Conservation (phyloP, 164 flowering plant genomes). For the Tinospora cordifolia region DNA sequence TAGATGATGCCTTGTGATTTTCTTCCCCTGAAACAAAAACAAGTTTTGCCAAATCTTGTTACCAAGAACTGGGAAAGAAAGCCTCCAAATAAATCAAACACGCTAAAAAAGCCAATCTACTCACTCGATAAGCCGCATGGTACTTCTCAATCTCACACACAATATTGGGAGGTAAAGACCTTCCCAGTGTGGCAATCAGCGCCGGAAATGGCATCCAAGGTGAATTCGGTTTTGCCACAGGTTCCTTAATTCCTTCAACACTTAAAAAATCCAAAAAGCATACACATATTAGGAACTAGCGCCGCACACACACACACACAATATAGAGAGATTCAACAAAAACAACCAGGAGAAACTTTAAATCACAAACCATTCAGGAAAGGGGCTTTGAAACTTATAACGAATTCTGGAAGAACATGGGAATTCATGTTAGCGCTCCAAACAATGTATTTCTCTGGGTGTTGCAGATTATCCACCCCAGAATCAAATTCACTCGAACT, state of each 20-base stretch:
- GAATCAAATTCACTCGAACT: conserved; percentile 64
- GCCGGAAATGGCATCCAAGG: conserved; percentile 36
- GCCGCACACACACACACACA: background rate
- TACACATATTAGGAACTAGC: background rate
- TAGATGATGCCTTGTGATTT: conserved; percentile 43
- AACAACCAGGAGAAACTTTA: too few species aligned
- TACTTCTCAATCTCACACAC: conserved; percentile 20
- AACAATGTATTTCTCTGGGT: conserved; percentile 50
- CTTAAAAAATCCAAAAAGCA: background rate
- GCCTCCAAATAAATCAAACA: background rate
- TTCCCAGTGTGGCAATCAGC: conserved; percentile 22
- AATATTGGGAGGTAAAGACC: conserved; percentile 17
- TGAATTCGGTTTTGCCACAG: conserved; percentile 23
- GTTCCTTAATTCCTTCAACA: background rate
- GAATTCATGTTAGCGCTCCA: conserved; percentile 68
- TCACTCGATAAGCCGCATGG: conserved; percentile 23
- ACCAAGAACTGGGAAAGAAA: background rate
- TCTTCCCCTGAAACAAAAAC: conserved; percentile 35
- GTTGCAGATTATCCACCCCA: conserved; percentile 46
- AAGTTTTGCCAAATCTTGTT: background rate
- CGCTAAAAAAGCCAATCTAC: background rate
- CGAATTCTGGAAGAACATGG: conserved; percentile 58
- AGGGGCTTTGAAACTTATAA: conserved; percentile 48
- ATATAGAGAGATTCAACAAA: background rate
- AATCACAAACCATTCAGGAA: conserved; percentile 26